Base-by-base conservation (phyloP, 345 rosid genomes). In the Geranium brycei region DNA sequence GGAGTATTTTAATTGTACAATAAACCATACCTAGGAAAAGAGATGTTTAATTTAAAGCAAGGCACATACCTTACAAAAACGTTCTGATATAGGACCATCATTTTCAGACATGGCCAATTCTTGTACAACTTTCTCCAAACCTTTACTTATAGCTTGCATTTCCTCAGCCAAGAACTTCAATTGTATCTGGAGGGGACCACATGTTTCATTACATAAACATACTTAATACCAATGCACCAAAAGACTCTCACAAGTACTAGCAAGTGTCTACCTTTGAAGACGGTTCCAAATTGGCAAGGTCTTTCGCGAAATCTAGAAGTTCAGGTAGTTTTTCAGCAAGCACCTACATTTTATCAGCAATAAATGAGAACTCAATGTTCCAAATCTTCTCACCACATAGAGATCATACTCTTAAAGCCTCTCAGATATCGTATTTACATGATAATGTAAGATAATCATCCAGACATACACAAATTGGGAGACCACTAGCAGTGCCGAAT, bases 141-240 rank as follows among this genome's bases (percentile, higher is more conserved):
- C 98, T 80, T 89, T 92, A 82, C 85, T 89, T 73, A 92, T 73
- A 14, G 95, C 98, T 85, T 92, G 96, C 97, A 92, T 92, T 81
- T 92, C 98, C 77, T 92, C 97, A 0, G 96, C 98, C 83, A 92
- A 74, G 76, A 71, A 79, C 80, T 92, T 92, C 79, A 92, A 69
- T 84, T 92, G 98, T 75, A 92, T 72, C 98, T 92, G 76, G 67
- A 72, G 51, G 58, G 51, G 76, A 73, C 18, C 53, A 61, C 40
- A 64, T 32, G 31, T 63, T 62, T 70, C 66, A 67, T 70, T 68
- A 51, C 60, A 8, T 10, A 47, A 0, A 47, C 3, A 13, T 47
- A 47, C 13, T 8, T 47, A 8, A 47, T 6, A 6, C 15, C 10
- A 13, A 6, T 7, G 12, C 15, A 47, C 53, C 15, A 7, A 47